A percentile compares a stretch with the other conserved stretches of the same genome.
phyloP scores from a whole-genome alignment of 2,329 filamentous ascomycete genomes.

The Blumeria graminis region DNA sequence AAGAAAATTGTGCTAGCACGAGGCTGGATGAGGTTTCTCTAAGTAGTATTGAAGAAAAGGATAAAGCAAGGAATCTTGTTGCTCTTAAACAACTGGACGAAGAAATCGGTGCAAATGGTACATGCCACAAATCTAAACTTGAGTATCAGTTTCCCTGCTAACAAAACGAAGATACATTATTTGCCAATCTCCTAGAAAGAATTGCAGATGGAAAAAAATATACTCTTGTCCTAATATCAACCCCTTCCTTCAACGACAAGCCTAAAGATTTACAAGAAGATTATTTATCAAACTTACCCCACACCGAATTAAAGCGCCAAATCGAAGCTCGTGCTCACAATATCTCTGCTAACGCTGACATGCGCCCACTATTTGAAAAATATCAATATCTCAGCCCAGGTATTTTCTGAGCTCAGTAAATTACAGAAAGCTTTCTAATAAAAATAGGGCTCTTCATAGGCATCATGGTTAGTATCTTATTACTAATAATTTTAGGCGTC shows the following conservation, averaged over 20 bases:
- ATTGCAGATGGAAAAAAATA: slow-evolving; percentile 21
- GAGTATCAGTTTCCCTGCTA: not conserved
- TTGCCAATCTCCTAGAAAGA: not conserved
- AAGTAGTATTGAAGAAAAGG: not conserved
- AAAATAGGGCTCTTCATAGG: slow-evolving; percentile 66
- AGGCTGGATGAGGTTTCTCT: slow-evolving; percentile 5
- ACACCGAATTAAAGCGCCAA: slow-evolving; percentile 49
- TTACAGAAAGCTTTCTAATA: not conserved
- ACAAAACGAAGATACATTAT: not conserved
- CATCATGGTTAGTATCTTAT: slow-evolving; percentile 41
- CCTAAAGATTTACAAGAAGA: not conserved
- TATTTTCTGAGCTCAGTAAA: slow-evolving; percentile 19
- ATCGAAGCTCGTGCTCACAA: slow-evolving; percentile 11
- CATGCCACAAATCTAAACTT: slow-evolving; percentile 22
- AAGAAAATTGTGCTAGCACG: slow-evolving; percentile 21
- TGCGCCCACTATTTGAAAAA: slow-evolving; percentile 52
- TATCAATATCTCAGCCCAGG: slow-evolving; percentile 88
- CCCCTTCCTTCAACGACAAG: slow-evolving; percentile 18
- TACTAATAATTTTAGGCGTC: slow-evolving; percentile 55
- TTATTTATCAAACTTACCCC: slow-evolving; percentile 19
- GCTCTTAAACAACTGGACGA: slow-evolving; percentile 5
- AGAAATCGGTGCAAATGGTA: slow-evolving; percentile 23
- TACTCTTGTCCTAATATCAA: slow-evolving; percentile 55
- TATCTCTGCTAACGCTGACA: slow-evolving; percentile 12
- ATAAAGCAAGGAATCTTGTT: slow-evolving; percentile 5